Evolutionary conservation across 768 basidiomycete genomes (phyloP).

Genomic region (Lactarius evosmus): DNA sequence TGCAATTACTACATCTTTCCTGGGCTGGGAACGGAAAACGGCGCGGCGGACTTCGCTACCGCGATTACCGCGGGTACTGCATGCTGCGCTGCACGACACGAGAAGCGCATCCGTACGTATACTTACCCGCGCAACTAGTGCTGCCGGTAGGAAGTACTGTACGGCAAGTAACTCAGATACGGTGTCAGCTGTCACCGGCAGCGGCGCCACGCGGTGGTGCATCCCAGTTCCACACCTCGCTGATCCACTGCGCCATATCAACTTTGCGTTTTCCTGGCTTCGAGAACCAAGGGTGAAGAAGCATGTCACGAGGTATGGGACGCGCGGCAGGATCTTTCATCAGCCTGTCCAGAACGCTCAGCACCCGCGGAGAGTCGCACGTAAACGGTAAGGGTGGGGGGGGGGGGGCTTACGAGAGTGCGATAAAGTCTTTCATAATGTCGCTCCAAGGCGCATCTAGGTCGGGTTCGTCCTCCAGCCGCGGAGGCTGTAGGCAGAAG

Average conservation of each 20-base stretch:
- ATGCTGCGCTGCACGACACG: neutral
- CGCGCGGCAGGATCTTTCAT: slow-evolving; percentile 59
- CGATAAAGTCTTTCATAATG: slow-evolving; percentile 84
- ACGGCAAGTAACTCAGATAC: neutral
- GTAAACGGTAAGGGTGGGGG: neutral
- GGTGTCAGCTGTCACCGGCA: neutral
- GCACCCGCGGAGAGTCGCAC: neutral
- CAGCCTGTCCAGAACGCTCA: slow-evolving; percentile 43
- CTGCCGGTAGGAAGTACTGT: neutral
- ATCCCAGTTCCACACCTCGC: slow-evolving; percentile 70
- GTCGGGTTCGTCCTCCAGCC: slow-evolving; percentile 62
- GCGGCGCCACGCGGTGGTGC: neutral
- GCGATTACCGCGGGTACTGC: neutral
- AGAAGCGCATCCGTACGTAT: neutral
- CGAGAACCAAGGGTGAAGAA: slow-evolving; percentile 75
- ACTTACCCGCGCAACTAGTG: neutral
- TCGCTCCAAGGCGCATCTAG: slow-evolving; percentile 53
- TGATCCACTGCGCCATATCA: slow-evolving; percentile 80
- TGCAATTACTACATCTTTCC: neutral
- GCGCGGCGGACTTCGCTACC: neutral
- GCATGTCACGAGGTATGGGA: slow-evolving; percentile 74
- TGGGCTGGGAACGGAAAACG: neutral
- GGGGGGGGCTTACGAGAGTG: slow-evolving; percentile 56
- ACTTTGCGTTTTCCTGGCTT: slow-evolving; percentile 68
- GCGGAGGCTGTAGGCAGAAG: slow-evolving; percentile 50